These are phyloP conservation scores for Oldenlandia corymbosa DNA, from an alignment of 257 asterid species.

Conservation along the genomic window DNA sequence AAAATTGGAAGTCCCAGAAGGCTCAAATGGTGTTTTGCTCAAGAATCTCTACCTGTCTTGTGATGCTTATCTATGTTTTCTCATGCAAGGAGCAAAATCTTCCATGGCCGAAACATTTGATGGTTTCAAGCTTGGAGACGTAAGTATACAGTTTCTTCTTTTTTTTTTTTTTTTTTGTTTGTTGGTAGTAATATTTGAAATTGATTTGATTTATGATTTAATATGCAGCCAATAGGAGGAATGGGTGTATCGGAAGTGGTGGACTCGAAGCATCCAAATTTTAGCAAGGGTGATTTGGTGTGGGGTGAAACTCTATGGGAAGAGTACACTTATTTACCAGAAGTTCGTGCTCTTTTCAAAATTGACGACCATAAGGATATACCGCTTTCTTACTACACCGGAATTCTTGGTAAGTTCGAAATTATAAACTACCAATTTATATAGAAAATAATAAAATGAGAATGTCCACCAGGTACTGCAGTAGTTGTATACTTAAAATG, in stretches of 20 bases:
- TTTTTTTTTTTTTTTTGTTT: too few species aligned
- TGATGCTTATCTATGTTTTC: neutral
- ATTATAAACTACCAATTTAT: too few species aligned
- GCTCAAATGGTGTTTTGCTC: conserved; percentile 1
- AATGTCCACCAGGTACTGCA: too few species aligned
- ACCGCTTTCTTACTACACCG: conserved; percentile 16
- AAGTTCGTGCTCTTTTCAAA: neutral
- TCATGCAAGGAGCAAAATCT: too few species aligned
- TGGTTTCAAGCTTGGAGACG: too few species aligned
- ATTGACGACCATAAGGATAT: conserved; percentile 4
- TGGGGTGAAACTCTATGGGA: conserved; percentile 16
- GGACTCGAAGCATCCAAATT: conserved; percentile 22
- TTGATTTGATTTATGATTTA: too few species aligned
- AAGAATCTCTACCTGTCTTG: conserved; percentile 3
- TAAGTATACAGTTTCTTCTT: too few species aligned
- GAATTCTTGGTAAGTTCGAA: conserved; percentile 11
- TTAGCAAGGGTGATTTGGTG: conserved; percentile 25
- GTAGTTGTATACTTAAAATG: too few species aligned
- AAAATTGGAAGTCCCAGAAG: conserved; percentile 15
- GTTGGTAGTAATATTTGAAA: too few species aligned
- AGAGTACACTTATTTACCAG: conserved; percentile 7
- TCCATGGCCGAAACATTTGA: too few species aligned
- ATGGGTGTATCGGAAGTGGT: conserved; percentile 26
- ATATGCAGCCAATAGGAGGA: conserved; percentile 20
- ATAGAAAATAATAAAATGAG: too few species aligned